These are phyloP conservation scores for Oxyria digyna DNA, from an alignment of 148 eudicot species.

Conservation along the genomic window DNA sequence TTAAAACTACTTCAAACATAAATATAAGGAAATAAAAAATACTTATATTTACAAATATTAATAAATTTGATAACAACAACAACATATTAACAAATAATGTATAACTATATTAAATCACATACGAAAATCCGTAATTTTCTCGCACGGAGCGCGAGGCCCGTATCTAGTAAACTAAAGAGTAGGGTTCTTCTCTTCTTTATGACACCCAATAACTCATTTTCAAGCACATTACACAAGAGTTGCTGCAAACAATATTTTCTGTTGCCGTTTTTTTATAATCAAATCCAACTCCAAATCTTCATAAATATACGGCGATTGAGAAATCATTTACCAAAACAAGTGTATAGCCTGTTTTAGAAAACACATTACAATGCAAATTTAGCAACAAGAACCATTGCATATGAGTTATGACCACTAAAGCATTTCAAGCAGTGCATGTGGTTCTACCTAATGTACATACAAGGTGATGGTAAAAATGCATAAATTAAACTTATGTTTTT, in stretches of 20 bases:
- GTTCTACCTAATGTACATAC: constrained; percentile 6
- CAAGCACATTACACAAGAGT: not conserved
- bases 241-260: not conserved
- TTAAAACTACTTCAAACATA: too few species aligned
- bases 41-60: too few species aligned
- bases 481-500: not conserved
- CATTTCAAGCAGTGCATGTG: not conserved
- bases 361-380: not conserved
- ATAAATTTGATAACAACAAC: too few species aligned
- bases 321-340: not conserved
- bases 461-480: not conserved
- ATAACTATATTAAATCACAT: too few species aligned
- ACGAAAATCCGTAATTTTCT: too few species aligned
- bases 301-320: not conserved
- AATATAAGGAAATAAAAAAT: too few species aligned
- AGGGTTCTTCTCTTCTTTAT: not conserved
- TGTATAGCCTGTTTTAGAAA: not conserved
- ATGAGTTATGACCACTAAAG: not conserved
- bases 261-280: not conserved
- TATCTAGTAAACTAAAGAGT: not conserved
- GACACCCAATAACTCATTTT: not conserved
- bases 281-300: not conserved
- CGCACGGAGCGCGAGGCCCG: too few species aligned
- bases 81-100: too few species aligned
- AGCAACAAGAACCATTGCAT: constrained; percentile 2